Conservation (phyloP, 2,329 filamentous ascomycete species). For the Cercospora sp. region DNA sequence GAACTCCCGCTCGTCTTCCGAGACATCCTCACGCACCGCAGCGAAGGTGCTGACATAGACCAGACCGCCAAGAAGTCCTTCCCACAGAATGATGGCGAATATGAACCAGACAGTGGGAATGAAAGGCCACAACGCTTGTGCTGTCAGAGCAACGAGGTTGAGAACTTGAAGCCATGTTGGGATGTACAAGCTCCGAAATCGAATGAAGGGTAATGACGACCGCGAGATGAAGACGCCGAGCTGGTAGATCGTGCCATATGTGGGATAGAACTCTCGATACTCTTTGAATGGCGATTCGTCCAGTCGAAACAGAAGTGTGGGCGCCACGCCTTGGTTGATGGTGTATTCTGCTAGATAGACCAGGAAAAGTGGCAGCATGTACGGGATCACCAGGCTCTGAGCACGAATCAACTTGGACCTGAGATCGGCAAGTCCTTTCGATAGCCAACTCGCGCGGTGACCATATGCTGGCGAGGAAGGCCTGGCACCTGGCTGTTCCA, state of each 20-base stretch:
- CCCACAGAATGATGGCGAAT: slow-evolving; percentile 87
- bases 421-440: slow-evolving; percentile 22
- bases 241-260: slow-evolving; percentile 94
- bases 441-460: slow-evolving; percentile 9
- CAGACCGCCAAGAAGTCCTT: slow-evolving; percentile 82
- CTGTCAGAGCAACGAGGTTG: slow-evolving; percentile 71
- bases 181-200: slow-evolving; percentile 76
- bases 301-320: slow-evolving; percentile 85
- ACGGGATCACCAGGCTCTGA: slow-evolving; percentile 37
- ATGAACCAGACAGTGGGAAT: slow-evolving; percentile 84
- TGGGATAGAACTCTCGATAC: slow-evolving; percentile 87
- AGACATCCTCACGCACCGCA: slow-evolving; percentile 83
- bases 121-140: slow-evolving; percentile 73
- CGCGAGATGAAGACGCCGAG: slow-evolving; percentile 92
- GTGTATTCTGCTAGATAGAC: slow-evolving; percentile 97
- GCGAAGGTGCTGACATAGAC: slow-evolving; percentile 98
- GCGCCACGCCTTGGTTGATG: slow-evolving; percentile 92
- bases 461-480: slow-evolving; percentile 34
- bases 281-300: slow-evolving; percentile 72
- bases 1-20: slow-evolving; percentile 79
- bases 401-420: slow-evolving; percentile 55
- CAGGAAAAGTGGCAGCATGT: slow-evolving; percentile 86
- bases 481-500: slow-evolving; percentile 32
- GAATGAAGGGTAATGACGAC: slow-evolving; percentile 83
- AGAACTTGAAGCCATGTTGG: slow-evolving; percentile 78